Conservation (phyloP, 306 rosid species). For the Coriaria nepalensis region DNA sequence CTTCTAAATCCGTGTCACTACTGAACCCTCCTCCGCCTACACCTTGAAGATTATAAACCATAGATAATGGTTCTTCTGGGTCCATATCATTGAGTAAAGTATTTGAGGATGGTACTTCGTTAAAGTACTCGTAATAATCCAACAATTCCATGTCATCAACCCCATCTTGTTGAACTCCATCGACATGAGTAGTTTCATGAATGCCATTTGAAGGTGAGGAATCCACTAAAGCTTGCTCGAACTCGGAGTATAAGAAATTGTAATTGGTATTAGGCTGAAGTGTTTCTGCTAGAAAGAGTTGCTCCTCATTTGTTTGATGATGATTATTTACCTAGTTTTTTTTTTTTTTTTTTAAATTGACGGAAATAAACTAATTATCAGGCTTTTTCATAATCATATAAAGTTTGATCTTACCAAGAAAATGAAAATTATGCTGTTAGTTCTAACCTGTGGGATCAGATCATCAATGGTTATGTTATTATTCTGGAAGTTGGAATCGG, state of each 20-base stretch:
- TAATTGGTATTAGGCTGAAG: too few species aligned
- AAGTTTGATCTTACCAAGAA: not conserved
- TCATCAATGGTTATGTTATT: not conserved
- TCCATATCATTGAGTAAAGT: slow-evolving; percentile 5
- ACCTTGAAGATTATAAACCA: slow-evolving; percentile 7
- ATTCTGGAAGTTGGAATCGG: slow-evolving; percentile 12
- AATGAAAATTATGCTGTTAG: slow-evolving; percentile 4
- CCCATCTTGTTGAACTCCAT: too few species aligned
- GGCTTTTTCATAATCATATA: not conserved
- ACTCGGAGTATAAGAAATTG: too few species aligned
- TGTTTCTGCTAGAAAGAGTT: too few species aligned
- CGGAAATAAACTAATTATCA: not conserved
- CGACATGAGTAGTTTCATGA: too few species aligned
- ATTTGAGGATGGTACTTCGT: not conserved
- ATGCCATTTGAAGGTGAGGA: too few species aligned
- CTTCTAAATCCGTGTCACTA: slow-evolving; percentile 31
- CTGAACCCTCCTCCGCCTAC: slow-evolving; percentile 3
- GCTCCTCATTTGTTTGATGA: too few species aligned
- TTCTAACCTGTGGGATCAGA: slow-evolving; percentile 26
- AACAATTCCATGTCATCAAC: too few species aligned
- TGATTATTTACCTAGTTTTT: too few species aligned
- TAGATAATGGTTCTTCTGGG: slow-evolving; percentile 5
- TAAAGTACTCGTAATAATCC: too few species aligned
- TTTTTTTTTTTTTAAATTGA: too few species aligned
- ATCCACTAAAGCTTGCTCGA: too few species aligned